Percentiles rank a stretch among this genome's conserved stretches.
Evolutionary conservation across 1,139 yeast species (phyloP).

Genomic region (Lodderomyces jiufengensis): DNA sequence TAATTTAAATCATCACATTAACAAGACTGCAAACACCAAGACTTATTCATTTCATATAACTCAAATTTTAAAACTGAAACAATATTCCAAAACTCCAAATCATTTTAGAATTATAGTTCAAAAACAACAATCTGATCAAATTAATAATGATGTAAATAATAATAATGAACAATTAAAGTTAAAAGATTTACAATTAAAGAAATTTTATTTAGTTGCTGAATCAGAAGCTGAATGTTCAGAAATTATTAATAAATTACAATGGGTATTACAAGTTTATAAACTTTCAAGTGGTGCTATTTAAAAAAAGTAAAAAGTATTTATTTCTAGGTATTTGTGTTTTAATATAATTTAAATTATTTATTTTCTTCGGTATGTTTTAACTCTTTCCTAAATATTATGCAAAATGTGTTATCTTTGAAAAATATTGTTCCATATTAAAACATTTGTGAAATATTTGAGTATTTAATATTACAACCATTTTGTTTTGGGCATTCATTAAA

Average conservation of each 20-base stretch:
- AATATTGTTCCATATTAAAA: too few species aligned
- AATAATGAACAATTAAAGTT: slow-evolving; percentile 18
- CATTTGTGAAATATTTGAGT: too few species aligned
- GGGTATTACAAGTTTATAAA: slow-evolving; percentile 48
- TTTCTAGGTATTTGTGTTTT: too few species aligned
- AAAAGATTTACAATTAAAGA: slow-evolving; percentile 37
- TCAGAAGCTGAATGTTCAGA: slow-evolving; percentile 63
- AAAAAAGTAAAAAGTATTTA: too few species aligned
- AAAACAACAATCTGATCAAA: slow-evolving; percentile 45
- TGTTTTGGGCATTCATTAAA: too few species aligned
- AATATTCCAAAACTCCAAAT: slow-evolving; percentile 68
- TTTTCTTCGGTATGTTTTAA: slow-evolving; percentile 21
- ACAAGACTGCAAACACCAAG: slow-evolving; percentile 47
- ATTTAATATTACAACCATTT: too few species aligned
- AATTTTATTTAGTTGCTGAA: slow-evolving; percentile 83
- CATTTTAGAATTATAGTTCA: slow-evolving; percentile 81
- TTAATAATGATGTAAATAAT: slow-evolving; percentile 25
- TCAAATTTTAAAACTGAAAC: slow-evolving; percentile 73
- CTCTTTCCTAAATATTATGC: too few species aligned
- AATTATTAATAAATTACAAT: slow-evolving; percentile 64
- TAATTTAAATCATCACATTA: slow-evolving; percentile 45
- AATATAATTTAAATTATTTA: too few species aligned
- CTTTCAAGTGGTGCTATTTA: slow-evolving; percentile 13
- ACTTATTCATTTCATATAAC: slow-evolving; percentile 86
- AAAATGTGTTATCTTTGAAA: too few species aligned